phyloP scores from a whole-genome alignment of 805 yeast species.

The Pichia thaimueangensis region DNA sequence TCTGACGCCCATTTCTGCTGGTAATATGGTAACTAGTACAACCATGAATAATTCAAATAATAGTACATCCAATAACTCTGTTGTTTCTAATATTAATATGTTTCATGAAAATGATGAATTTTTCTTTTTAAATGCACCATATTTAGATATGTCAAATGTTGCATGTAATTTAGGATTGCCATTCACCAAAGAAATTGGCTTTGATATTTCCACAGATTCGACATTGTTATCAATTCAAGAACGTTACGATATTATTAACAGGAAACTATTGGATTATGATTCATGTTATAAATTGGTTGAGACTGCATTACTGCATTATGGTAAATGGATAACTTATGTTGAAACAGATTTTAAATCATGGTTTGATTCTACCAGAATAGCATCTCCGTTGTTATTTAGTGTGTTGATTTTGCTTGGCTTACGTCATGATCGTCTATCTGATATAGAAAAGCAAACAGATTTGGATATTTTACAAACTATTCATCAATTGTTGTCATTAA shows the following conservation, averaged over 20 bases:
- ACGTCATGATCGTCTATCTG: constrained; percentile 31
- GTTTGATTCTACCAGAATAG: constrained; percentile 30
- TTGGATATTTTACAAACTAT: constrained; percentile 39
- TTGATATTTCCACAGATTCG: constrained; percentile 12
- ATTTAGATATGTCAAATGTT: constrained; percentile 18
- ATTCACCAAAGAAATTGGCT: constrained; percentile 23
- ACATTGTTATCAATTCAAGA: constrained; percentile 7
- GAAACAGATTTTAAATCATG: constrained; percentile 8
- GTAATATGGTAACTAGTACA: too few species aligned
- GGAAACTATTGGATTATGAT: constrained; percentile 39
- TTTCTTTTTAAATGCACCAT: constrained; percentile 12
- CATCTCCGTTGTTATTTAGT: constrained; percentile 55
- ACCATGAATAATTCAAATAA: neutral
- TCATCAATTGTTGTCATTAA: constrained; percentile 38
- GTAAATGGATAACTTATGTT: constrained; percentile 48
- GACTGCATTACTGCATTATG: constrained; percentile 51
- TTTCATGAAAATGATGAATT: constrained; percentile 13
- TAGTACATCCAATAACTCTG: neutral
- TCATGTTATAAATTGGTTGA: constrained; percentile 43
- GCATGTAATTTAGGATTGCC: constrained; percentile 20
- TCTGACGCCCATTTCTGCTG: too few species aligned
- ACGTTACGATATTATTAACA: constrained; percentile 18
- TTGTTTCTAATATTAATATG: neutral
- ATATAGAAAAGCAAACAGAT: constrained; percentile 15
- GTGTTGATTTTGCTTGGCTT: constrained; percentile 55